Evolutionary conservation across 2,329 filamentous ascomycete species (phyloP).

Genomic region (Zalaria obscura): DNA sequence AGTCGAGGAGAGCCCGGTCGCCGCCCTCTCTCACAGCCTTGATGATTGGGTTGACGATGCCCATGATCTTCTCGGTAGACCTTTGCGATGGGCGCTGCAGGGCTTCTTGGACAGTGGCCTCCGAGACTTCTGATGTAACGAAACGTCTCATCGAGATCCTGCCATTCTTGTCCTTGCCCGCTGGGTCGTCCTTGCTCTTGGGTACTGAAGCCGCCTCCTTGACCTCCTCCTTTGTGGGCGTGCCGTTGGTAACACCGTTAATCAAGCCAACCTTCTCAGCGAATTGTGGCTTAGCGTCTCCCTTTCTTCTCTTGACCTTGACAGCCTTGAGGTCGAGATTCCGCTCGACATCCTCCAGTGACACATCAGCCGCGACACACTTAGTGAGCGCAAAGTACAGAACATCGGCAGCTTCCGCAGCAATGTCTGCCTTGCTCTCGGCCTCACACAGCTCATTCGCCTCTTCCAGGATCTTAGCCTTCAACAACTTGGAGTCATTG

Average conservation of each 20-base stretch:
- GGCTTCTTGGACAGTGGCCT: conserved; percentile 53
- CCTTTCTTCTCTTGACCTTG: conserved; percentile 85
- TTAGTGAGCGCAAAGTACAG: conserved; percentile 93
- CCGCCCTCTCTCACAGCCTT: conserved; percentile 71
- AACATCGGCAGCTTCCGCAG: conserved; percentile 88
- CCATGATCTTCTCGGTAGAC: conserved; percentile 86
- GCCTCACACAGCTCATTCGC: conserved; percentile 90
- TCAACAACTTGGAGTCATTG: conserved; percentile 74
- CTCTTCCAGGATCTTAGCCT: conserved; percentile 97
- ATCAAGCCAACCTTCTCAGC: conserved; percentile 65
- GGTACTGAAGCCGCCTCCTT: conserved; percentile 40
- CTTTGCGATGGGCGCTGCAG: conserved; percentile 85
- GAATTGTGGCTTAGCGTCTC: conserved; percentile 90
- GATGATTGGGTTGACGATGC: conserved; percentile 83
- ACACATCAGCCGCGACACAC: conserved; percentile 72
- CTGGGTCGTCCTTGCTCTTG: conserved; percentile 36
- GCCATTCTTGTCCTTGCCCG: conserved; percentile 31
- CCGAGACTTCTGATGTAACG: conserved; percentile 49
- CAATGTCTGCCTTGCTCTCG: conserved; percentile 65
- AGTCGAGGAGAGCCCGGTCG: conserved; percentile 77
- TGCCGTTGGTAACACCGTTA: conserved; percentile 12
- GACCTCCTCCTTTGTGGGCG: conserved; percentile 24
- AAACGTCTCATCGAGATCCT: conserved; percentile 76
- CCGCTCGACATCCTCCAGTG: conserved; percentile 74
- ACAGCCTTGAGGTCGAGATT: conserved; percentile 89